These are phyloP conservation scores for Apiospora rasikravindrae DNA, from an alignment of 2,329 filamentous ascomycete genomes.

Conservation along the genomic window DNA sequence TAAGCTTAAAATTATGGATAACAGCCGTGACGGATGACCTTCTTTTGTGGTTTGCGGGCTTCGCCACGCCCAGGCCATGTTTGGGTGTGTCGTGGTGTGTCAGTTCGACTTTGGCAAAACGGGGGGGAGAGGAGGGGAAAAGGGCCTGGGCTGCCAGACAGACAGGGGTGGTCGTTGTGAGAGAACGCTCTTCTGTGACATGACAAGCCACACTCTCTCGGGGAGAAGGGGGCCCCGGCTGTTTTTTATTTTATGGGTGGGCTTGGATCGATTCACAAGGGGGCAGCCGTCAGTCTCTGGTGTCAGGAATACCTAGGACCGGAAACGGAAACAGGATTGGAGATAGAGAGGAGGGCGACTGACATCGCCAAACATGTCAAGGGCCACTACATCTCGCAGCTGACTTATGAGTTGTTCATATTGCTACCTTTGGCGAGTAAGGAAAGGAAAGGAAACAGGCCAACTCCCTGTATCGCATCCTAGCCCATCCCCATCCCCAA, in stretches of 20 bases:
- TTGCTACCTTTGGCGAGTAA: neutral
- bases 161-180: neutral
- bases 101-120: neutral
- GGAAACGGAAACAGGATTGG: no score
- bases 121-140: neutral
- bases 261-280: neutral
- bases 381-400: neutral
- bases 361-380: neutral
- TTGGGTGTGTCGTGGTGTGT: neutral
- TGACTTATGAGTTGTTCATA: neutral
- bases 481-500: neutral
- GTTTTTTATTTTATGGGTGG: neutral
- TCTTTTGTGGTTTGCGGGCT: neutral
- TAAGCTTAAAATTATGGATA: slow-evolving; percentile 16
- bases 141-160: neutral
- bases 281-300: neutral
- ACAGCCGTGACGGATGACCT: neutral
- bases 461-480: no score
- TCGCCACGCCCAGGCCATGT: slow-evolving; percentile 8
- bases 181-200: slow-evolving; percentile 2
- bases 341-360: neutral
- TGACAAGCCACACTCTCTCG: slow-evolving; percentile 2
- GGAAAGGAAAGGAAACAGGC: neutral
- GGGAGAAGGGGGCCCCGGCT: neutral
- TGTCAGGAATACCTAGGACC: neutral